Base-by-base conservation (phyloP, 208 protist species). In the Trypanosoma conorhini region DNA sequence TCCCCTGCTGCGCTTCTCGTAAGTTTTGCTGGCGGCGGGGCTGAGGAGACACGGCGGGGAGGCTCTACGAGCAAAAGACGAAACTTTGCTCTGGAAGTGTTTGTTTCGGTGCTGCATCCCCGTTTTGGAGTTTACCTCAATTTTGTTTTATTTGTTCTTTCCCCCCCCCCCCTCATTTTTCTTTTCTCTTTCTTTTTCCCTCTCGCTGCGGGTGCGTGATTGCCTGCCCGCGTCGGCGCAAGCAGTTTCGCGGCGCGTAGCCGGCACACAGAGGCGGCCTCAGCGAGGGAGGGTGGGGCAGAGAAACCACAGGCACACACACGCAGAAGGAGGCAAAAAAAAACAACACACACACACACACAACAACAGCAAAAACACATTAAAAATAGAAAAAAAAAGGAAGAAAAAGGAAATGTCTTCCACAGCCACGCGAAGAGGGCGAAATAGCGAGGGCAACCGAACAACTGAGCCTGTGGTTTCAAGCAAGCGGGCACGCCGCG, bases 401-500 rank as follows among this genome's bases (percentile, higher is more conserved):
- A 67, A 56, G 13, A 2, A 56, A 5, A 57, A 67, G 57, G 35
- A 56, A 54, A 67, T 59, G 19, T 21, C 21, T 48, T 22, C 30
- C 0, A 31, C 15, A 42, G 15, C 48, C 0, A 59, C 13, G 30
- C 10, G 63, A 68, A 52, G 26, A 1, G n/a, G 59, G 30, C 54
- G 44, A 55, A 56, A 28, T 63, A 19, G 55, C 55, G 22, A 1
- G 5, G 9, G 28, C 26, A 33, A 54, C 7, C 42, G 50, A 42
- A 26, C 17, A 35, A 17, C 56, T 44, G 10, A 28, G 17, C 5
- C 65, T 46, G 28, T 7, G 21, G 13, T 15, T 54, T 19, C 44
- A 60, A 59, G 50, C 19, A 81, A 81, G 38, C 30, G 48, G 48
- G 17, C 54, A 56, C 66, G 59, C 28, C 57, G 60, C 26, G 65